Percentiles rank a stretch among this genome's conserved stretches.
These are phyloP conservation scores for Xylaria scruposa DNA, from an alignment of 495 filamentous ascomycete species.

Conservation along the genomic window DNA sequence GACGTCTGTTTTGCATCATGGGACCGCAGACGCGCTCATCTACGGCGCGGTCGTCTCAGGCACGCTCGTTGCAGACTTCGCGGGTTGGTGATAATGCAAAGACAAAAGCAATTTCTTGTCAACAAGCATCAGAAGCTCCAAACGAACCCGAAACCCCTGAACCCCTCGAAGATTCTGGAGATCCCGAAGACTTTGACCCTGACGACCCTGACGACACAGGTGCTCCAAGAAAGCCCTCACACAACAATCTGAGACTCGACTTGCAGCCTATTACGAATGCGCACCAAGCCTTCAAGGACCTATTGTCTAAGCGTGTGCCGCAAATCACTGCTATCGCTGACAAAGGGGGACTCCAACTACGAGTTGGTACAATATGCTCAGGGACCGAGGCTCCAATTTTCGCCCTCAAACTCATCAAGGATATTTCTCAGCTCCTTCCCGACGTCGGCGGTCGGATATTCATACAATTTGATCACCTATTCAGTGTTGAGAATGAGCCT, in stretches of 20 bases:
- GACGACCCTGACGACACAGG: not conserved
- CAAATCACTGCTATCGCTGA: conserved; percentile 16
- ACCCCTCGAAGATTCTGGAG: not conserved
- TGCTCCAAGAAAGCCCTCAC: not conserved
- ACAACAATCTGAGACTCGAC: conserved; percentile 16
- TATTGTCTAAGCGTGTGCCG: conserved; percentile 28
- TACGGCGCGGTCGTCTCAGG: not conserved
- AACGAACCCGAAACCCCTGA: not conserved
- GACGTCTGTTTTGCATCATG: conserved; percentile 16
- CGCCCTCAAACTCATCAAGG: conserved; percentile 61
- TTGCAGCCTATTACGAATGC: conserved; percentile 37
- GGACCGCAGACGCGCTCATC: not conserved
- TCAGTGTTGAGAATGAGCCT: conserved; percentile 79
- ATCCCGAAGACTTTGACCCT: not conserved
- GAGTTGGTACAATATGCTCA: conserved; percentile 80
- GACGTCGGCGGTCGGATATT: conserved; percentile 17
- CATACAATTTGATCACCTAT: conserved; percentile 67
- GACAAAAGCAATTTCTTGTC: not conserved
- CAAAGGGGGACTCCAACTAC: conserved; percentile 43
- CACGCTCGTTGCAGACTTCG: not conserved
- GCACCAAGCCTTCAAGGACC: conserved; percentile 42
- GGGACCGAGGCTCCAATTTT: conserved; percentile 83
- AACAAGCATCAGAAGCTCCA: not conserved
- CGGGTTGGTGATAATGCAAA: not conserved
- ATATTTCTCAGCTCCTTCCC: conserved; percentile 38